Conservation (phyloP, 1,284 basidiomycete genomes). For the Pseudozyma pruni region DNA sequence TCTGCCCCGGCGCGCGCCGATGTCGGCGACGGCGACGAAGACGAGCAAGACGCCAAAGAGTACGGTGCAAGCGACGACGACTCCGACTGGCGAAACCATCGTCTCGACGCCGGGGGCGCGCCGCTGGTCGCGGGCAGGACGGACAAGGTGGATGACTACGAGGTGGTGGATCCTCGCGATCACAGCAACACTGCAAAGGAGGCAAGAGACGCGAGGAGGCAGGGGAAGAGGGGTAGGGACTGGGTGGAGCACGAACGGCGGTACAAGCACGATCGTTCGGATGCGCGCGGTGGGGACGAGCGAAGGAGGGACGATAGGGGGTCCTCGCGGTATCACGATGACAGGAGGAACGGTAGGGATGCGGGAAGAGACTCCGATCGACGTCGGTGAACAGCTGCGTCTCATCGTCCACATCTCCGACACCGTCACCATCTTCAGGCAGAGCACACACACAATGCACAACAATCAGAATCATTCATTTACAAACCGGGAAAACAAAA, state of each 20-base stretch:
- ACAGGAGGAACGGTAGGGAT: not conserved
- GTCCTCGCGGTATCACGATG: constrained; percentile 2
- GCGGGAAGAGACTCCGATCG: too few relatives aligned
- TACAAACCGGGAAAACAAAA: constrained; percentile 2
- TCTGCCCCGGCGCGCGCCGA: not conserved
- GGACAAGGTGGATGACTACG: constrained; percentile 51
- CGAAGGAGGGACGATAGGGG: too few relatives aligned
- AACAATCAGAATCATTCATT: constrained; percentile 3
- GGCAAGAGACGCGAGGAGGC: not conserved
- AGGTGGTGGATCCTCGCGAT: constrained; percentile 51
- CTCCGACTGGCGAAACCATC: constrained; percentile 30
- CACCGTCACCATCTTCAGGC: not conserved
- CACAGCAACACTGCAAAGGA: not conserved
- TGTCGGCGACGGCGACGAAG: constrained; percentile 17
- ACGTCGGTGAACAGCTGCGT: not conserved
- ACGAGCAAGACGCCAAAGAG: constrained; percentile 45
- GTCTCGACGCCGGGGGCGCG: constrained; percentile 47
- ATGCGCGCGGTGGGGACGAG: not conserved
- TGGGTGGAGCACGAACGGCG: constrained; percentile 37
- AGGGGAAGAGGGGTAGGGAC: constrained; percentile 44
- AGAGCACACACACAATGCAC: not conserved
- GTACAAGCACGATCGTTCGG: not conserved
- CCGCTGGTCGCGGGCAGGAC: constrained; percentile 17
- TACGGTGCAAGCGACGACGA: constrained; percentile 62
- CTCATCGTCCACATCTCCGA: not conserved